A percentile compares a stretch with the other conserved stretches of the same genome.
phyloP scores from a whole-genome alignment of 1,284 basidiomycete species.

The Naganishia cerealis region DNA sequence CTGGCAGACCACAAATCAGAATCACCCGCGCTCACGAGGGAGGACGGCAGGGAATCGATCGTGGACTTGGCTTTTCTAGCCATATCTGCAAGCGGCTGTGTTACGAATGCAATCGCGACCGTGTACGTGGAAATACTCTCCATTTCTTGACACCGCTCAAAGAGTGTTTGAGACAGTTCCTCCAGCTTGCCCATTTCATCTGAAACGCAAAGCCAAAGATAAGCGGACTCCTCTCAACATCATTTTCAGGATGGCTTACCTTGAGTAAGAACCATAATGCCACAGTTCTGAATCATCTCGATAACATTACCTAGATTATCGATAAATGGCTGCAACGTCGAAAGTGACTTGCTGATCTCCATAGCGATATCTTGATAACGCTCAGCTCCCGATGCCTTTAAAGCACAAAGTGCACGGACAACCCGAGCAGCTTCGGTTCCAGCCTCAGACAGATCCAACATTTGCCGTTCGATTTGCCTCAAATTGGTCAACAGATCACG shows the following conservation, averaged over 20 bases:
- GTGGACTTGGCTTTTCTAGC: slow-evolving; percentile 3
- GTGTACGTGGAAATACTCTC: not conserved
- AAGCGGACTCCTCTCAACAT: not conserved
- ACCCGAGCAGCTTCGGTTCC: slow-evolving; percentile 16
- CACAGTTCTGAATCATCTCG: not conserved
- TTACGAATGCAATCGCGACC: slow-evolving; percentile 1
- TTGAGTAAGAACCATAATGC: slow-evolving; percentile 16
- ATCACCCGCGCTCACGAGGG: slow-evolving; percentile 18
- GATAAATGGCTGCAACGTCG: slow-evolving; percentile 8
- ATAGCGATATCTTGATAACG: not conserved
- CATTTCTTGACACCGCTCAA: not conserved
- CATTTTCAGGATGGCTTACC: not conserved
- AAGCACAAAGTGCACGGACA: not conserved
- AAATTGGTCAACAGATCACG: slow-evolving; percentile 5
- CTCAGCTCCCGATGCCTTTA: not conserved
- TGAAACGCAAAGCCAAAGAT: not conserved
- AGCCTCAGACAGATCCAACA: slow-evolving; percentile 12
- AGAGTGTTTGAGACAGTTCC: slow-evolving; percentile 1
- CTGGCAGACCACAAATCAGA: slow-evolving; percentile 42
- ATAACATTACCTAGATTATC: not conserved
- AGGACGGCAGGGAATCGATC: slow-evolving; percentile 20
- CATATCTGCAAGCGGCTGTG: slow-evolving; percentile 18
- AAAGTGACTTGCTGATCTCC: not conserved
- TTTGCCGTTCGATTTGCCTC: slow-evolving; percentile 3
- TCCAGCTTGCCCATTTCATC: slow-evolving; percentile 11